phyloP scores from a whole-genome alignment of 2,329 filamentous ascomycete genomes.

The Domatiomyces catenatus region DNA sequence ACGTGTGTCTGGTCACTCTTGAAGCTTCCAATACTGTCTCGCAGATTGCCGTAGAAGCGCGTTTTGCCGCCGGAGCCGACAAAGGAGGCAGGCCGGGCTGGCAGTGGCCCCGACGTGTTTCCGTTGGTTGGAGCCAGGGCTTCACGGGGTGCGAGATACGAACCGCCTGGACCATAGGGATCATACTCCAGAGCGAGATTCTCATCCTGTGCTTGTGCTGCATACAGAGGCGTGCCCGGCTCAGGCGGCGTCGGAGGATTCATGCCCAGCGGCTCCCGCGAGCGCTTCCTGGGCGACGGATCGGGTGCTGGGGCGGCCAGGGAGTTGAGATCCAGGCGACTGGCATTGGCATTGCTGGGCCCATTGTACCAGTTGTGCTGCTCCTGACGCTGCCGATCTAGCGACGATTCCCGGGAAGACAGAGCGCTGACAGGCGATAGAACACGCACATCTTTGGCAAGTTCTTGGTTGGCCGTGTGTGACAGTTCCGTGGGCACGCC shows the following conservation, averaged over 20 bases:
- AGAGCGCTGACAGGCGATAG: constrained; percentile 14
- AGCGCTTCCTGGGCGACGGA: constrained; percentile 11
- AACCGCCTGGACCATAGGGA: background rate
- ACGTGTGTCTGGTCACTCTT: constrained; percentile 1
- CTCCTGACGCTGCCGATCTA: constrained; percentile 4
- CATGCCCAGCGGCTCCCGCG: constrained; percentile 29
- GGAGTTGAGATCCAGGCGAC: background rate
- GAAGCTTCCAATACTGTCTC: constrained; percentile 7
- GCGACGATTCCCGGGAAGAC: constrained; percentile 8
- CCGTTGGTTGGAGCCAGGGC: background rate
- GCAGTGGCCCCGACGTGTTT: background rate
- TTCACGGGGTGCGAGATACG: background rate
- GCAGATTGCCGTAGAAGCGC: constrained; percentile 27
- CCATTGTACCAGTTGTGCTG: constrained; percentile 10
- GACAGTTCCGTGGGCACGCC: constrained; percentile 13
- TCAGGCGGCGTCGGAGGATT: constrained; percentile 26
- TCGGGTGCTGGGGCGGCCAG: constrained; percentile 4
- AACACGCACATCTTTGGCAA: constrained; percentile 11
- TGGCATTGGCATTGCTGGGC: background rate
- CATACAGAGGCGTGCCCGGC: background rate
- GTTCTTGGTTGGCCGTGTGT: constrained; percentile 8
- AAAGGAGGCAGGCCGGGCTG: constrained; percentile 16
- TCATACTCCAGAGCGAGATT: background rate
- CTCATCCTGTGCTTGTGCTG: background rate
- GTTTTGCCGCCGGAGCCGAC: constrained; percentile 21